Evolutionary conservation across 2,329 filamentous ascomycete genomes (phyloP).

Genomic region (Verticillium nonalfalfae): DNA sequence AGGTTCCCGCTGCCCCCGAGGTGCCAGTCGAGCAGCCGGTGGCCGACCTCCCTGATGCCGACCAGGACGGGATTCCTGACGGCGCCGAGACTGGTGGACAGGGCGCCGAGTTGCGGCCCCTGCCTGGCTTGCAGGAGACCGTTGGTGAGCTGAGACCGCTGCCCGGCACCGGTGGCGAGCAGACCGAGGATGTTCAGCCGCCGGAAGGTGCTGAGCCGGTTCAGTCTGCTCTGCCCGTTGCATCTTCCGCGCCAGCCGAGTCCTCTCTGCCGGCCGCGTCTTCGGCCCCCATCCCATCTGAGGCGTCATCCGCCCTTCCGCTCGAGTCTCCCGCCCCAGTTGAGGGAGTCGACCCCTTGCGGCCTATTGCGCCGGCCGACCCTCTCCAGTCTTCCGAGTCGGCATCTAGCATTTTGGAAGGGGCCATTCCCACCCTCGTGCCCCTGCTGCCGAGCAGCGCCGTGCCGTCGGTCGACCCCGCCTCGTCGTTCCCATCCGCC

Average conservation of each 20-base stretch:
- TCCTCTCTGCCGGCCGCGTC: neutral
- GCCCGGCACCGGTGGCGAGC: neutral
- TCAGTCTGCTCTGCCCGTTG: neutral
- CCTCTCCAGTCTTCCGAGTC: neutral
- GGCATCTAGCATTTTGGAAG: neutral
- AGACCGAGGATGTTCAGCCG: neutral
- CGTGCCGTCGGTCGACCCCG: neutral
- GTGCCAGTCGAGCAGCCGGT: neutral
- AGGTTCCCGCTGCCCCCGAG: neutral
- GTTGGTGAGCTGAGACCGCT: neutral
- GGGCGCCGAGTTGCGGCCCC: slow-evolving; percentile 1
- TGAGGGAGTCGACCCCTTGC: neutral
- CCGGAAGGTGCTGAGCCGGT: neutral
- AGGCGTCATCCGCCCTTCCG: neutral
- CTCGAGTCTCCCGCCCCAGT: neutral
- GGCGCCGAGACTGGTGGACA: neutral
- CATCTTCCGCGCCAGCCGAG: neutral
- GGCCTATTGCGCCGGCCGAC: neutral
- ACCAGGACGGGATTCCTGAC: neutral
- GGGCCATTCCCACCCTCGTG: neutral
- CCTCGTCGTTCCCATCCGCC: neutral
- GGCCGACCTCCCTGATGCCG: neutral
- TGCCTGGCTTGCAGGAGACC: neutral
- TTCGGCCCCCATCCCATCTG: neutral
- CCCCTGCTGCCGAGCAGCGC: neutral